A percentile compares a stretch with the other conserved stretches of the same genome.
These are phyloP conservation scores for Aspergillus egyptiacus DNA, from an alignment of 495 filamentous ascomycete species.

Conservation along the genomic window DNA sequence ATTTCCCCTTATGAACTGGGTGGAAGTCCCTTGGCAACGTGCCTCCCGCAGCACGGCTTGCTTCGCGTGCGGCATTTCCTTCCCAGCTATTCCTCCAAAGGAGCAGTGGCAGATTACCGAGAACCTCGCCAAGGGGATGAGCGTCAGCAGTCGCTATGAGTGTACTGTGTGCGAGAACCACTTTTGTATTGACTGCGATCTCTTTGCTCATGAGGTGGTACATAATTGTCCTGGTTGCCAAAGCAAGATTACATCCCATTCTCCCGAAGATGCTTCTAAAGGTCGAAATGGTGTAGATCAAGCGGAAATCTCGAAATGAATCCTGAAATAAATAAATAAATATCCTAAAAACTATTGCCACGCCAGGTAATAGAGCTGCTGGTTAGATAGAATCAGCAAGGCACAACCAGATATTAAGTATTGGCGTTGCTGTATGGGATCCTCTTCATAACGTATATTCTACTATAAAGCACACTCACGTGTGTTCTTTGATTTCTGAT, in stretches of 20 bases:
- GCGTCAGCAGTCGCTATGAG: slow-evolving; percentile 80
- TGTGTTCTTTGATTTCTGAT: no score
- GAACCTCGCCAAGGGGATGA: slow-evolving; percentile 54
- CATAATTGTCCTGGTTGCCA: slow-evolving; percentile 97
- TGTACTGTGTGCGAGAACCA: slow-evolving; percentile 78
- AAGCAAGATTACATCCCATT: slow-evolving; percentile 37
- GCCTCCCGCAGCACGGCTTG: slow-evolving; percentile 45
- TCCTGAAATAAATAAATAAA: no score
- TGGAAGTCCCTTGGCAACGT: slow-evolving; percentile 76
- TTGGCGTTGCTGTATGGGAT: no score
- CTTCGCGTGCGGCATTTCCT: slow-evolving; percentile 47
- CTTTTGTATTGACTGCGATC: slow-evolving; percentile 97
- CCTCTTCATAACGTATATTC: no score
- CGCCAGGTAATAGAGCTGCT: no score
- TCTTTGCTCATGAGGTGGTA: slow-evolving; percentile 85
- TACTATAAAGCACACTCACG: no score
- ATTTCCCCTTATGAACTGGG: slow-evolving; percentile 87
- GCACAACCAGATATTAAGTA: no score
- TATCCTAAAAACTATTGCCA: no score
- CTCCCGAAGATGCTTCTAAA: slow-evolving; percentile 6
- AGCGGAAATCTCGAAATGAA: slow-evolving; percentile 35
- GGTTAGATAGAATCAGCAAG: no score
- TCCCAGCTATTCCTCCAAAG: slow-evolving; percentile 42
- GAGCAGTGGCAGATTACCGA: slow-evolving; percentile 34
- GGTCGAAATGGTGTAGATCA: slow-evolving; percentile 13